These are phyloP conservation scores for Coniochaeta prunicola DNA, from an alignment of 2,329 filamentous ascomycete genomes.

Conservation along the genomic window DNA sequence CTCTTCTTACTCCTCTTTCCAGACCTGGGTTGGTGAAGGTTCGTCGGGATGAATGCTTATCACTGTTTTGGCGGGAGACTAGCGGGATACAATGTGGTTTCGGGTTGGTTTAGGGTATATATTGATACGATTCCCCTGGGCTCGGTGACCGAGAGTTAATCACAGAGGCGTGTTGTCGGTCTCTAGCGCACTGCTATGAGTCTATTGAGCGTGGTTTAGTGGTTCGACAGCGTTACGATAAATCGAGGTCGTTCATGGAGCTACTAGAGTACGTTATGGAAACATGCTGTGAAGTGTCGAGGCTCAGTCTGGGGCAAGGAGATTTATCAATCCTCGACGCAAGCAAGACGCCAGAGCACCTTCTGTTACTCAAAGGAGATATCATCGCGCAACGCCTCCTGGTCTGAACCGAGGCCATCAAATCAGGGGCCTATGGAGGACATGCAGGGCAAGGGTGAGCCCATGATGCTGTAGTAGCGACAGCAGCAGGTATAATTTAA, in stretches of 20 bases:
- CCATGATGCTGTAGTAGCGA: constrained; percentile 23
- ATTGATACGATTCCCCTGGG: no score
- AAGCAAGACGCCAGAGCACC: neutral
- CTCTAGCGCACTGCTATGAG: no score
- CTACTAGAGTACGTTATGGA: no score
- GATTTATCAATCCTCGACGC: neutral
- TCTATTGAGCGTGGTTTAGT: no score
- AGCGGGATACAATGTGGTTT: neutral
- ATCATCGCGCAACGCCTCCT: neutral
- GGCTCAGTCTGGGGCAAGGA: neutral
- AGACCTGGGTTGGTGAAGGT: neutral
- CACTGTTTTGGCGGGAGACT: neutral
- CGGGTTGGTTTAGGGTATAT: no score
- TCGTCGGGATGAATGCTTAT: no score
- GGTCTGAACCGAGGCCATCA: neutral
- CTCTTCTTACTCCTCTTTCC: neutral
- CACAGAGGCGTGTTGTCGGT: no score
- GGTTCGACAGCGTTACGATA: neutral
- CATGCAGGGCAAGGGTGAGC: neutral
- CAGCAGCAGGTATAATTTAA: no score
- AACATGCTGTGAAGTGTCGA: neutral
- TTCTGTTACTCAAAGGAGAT: no score
- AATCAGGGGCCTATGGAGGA: neutral
- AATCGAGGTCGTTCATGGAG: neutral
- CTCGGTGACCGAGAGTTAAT: no score